A percentile compares a stretch with the other conserved stretches of the same genome.
These are phyloP conservation scores for Rhododendron vialii DNA, from an alignment of 148 eudicot genomes.

Conservation along the genomic window DNA sequence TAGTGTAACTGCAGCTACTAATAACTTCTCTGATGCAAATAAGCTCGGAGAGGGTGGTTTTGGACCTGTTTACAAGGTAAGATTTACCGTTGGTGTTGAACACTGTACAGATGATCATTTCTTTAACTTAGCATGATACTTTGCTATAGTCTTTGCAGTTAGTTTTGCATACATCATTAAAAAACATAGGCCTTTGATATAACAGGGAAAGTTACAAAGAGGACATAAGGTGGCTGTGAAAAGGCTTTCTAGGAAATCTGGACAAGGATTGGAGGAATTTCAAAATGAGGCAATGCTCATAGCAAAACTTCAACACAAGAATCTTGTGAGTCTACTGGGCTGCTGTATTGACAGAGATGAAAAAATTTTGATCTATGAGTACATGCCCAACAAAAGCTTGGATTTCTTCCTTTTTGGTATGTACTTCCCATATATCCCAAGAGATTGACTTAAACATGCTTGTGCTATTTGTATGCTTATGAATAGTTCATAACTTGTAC, in stretches of 20 bases:
- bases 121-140: not conserved
- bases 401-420: constrained; percentile 6
- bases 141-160: not conserved
- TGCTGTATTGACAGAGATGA: not conserved
- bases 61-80: too few species aligned
- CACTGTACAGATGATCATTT: too few species aligned
- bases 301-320: constrained; percentile 7
- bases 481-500: not conserved
- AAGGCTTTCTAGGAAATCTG: not conserved
- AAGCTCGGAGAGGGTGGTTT: too few species aligned
- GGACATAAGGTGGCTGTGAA: not conserved
- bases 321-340: constrained; percentile 7
- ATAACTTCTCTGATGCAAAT: constrained; percentile 10
- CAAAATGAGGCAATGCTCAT: not conserved
- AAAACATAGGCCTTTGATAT: not conserved
- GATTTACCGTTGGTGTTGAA: too few species aligned
- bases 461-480: not conserved
- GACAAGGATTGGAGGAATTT: constrained; percentile 5
- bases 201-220: not conserved
- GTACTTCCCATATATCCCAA: not conserved
- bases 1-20: not conserved
- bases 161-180: not conserved
- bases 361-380: constrained; percentile 3
- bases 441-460: not conserved
- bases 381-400: constrained; percentile 10